These are phyloP conservation scores for Cordyceps cicadae DNA, from an alignment of 2,329 filamentous ascomycete genomes.

Conservation along the genomic window DNA sequence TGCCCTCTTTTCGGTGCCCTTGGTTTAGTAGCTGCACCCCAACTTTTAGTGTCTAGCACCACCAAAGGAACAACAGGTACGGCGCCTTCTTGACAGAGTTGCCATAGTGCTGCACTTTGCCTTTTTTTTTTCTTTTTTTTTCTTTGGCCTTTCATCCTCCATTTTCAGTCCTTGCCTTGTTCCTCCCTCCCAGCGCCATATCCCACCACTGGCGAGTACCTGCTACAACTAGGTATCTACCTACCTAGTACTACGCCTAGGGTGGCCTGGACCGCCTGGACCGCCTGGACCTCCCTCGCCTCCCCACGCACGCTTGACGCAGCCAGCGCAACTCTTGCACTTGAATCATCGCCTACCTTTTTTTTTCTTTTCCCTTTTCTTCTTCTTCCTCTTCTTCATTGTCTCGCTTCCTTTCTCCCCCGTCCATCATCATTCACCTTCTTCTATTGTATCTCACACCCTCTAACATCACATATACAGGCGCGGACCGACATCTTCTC, in stretches of 20 bases:
- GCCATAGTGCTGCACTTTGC: no score
- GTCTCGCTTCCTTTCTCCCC: neutral
- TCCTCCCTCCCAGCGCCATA: neutral
- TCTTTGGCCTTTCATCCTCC: no score
- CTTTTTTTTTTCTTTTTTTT: no score
- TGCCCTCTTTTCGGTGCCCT: neutral
- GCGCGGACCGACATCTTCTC: conserved; percentile 31
- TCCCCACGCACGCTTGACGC: conserved; percentile 5
- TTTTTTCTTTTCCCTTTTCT: neutral
- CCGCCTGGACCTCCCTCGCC: neutral
- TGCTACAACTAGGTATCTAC: no score
- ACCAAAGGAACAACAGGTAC: no score
- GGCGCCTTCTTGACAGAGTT: no score
- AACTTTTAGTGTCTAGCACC: no score
- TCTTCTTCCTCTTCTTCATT: neutral
- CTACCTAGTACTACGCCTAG: no score
- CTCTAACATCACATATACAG: conserved; percentile 17
- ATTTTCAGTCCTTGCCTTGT: no score
- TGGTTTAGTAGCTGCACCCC: no score
- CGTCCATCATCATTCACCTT: conserved; percentile 4
- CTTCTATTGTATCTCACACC: neutral
- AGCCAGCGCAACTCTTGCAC: neutral
- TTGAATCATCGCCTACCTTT: no score
- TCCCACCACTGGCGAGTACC: neutral
- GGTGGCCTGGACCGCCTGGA: no score